Evolutionary conservation across 148 eudicot genomes (phyloP), one percentile per base, ranked within the genome.

Genomic region (Chenopodium quinoa): DNA sequence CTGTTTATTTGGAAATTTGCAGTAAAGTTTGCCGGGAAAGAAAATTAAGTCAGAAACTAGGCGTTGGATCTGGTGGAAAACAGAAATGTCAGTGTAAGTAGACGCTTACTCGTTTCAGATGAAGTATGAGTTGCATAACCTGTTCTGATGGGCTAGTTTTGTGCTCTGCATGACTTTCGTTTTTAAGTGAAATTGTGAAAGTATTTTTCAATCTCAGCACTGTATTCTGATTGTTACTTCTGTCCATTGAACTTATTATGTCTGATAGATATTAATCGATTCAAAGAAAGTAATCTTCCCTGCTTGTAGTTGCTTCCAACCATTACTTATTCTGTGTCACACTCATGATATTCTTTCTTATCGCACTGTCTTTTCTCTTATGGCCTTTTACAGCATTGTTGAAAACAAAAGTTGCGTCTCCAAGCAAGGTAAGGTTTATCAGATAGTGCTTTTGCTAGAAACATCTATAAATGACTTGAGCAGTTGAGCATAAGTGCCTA

Each of bases 391-490:
- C 86, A 90, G 90, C 83, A 12, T 78, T 68, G 19, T 78, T 73
- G 87, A 89, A 86, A 76, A 29, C 58, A 50, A 71, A 77, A 62
- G 23, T 73, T 40, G 71, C 75, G 75, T 81, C 88, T 83, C 81
- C 78, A 73, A 83, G 76, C 48, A 84, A 71, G 86, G 91, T 89
- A 76, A 52, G 86, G 82, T 69, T 31, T 19, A 31, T 10, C 31
- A 65, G 71, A 34, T 82, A 37, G 48, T 66, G 14, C n/a, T 52
- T 70, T 31, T 68, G 63, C 73, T 31, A 8, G 16, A 11, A 16
- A 20, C 4, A 63, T 25, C 4, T 69, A 12, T 52, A 19, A 0
- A 47, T 34, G 58, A 64, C 22, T 50, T 37, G 44, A 44, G 19
- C 47, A 34, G 31, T 50, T 37, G 44, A 44, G 19, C 47, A 34